These are phyloP conservation scores for Taiozyma sp. DNA, from an alignment of 1,139 yeast species.

Conservation along the genomic window DNA sequence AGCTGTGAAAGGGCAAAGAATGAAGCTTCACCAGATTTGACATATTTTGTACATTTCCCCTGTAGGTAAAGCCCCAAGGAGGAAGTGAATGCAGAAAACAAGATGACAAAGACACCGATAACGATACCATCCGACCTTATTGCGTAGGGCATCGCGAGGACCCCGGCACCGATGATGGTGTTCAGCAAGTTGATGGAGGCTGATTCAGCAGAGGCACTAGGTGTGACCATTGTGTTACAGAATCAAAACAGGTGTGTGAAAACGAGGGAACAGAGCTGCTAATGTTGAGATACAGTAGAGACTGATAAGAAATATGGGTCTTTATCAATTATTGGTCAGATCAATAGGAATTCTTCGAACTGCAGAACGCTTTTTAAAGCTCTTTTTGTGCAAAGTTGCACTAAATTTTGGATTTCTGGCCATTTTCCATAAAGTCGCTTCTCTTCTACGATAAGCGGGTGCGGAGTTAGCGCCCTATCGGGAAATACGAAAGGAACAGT, in stretches of 20 bases:
- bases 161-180: constrained; percentile 84
- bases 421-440: too few relatives aligned
- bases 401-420: neutral
- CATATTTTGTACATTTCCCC: constrained; percentile 57
- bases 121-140: constrained; percentile 79
- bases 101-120: constrained; percentile 59
- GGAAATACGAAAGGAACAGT: neutral
- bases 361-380: neutral
- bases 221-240: constrained; percentile 1
- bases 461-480: neutral
- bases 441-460: neutral
- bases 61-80: constrained; percentile 72
- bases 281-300: neutral
- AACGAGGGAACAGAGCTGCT: neutral
- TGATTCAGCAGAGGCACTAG: constrained; percentile 23
- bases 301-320: neutral
- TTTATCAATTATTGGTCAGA: neutral
- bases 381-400: neutral
- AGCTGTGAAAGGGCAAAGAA: constrained; percentile 75
- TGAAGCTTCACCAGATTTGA: constrained; percentile 63
- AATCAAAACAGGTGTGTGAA: neutral
- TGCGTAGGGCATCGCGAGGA: constrained; percentile 91
- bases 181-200: constrained; percentile 54
- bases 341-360: neutral
- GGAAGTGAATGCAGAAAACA: constrained; percentile 67